phyloP scores from a whole-genome alignment of 176 grass and related monocot genomes.

The Eremochloa ophiuroides region DNA sequence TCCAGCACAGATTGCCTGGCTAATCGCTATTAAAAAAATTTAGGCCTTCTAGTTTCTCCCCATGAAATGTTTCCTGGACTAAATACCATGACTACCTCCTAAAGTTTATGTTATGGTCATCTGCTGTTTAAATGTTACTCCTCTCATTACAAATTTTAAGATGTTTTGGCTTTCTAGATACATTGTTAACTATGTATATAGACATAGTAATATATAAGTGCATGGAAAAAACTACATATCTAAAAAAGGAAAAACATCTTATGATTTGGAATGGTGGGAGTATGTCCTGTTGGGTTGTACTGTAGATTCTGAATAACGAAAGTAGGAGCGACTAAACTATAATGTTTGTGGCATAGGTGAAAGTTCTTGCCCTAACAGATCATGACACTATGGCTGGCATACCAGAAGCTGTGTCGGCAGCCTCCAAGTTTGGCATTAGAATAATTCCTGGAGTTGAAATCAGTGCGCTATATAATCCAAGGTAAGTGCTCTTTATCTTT shows the following conservation, averaged over 20 bases:
- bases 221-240: no score
- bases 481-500: constrained; percentile 30
- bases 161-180: no score
- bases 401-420: constrained; percentile 67
- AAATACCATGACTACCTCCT: not conserved
- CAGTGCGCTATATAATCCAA: constrained; percentile 73
- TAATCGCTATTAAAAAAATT: not conserved
- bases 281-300: not conserved
- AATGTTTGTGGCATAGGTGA: constrained; percentile 50
- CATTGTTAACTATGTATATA: no score
- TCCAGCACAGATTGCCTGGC: not conserved
- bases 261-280: no score
- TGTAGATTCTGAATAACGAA: not conserved
- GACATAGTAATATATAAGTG: no score
- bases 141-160: no score
- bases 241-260: no score
- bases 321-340: constrained; percentile 36
- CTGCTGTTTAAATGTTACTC: not conserved
- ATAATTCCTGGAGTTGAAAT: constrained; percentile 97
- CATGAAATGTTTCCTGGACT: not conserved
- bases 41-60: not conserved
- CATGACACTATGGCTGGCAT: constrained; percentile 94
- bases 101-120: not conserved
- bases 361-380: constrained; percentile 92
- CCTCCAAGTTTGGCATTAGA: constrained; percentile 72